Base-by-base conservation (phyloP, 768 basidiomycete species). In the Termitomyces sp. region DNA sequence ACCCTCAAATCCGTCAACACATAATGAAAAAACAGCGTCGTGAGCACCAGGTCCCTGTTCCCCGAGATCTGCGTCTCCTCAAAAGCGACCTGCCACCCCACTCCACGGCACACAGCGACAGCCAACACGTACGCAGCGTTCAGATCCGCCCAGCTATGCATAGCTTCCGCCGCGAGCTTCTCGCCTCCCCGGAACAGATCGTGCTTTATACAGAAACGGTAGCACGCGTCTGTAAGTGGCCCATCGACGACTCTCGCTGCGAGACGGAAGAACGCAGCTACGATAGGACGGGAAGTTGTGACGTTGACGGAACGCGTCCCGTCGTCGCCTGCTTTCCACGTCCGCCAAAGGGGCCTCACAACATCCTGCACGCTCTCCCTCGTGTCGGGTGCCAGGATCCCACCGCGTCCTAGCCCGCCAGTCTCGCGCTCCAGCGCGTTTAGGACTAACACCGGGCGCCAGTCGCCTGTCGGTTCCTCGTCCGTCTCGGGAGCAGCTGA, bases 231-330 rank as follows among this genome's bases (percentile, higher is more conserved):
- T 34, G 71, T 67, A 12, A 85, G 62, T 9, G 67, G 59, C 0
- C 55, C 63, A 53, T 84, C 81, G 5, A 59, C 63, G 6, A 76
- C 68, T n/a, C 65, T 57, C 16, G 68, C 74, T 8, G 82, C 74
- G 33, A 84, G 64, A 44, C 71, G 78, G 32, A 85, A 67, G 63
- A 85, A 83, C 1, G 79, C 68, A 6, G 74, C 68, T 5, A 74
- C 61, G 36, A 82, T 68, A 8, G 72, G 71, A 22, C 74, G 75
- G n/a, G 72, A 66, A 7, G 81, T 69, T 2, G 64, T 56, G 13
- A 58, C 36, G 20, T 58, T 48, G 2, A 58, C 18, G 6, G 68
- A 65, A 26, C 57, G 63, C 37, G 55, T 33, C 8, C 44, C 30
- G 13, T 46, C 32, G 12, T 63, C 55, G 48, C 57, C 40, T 27